Conservation (phyloP, 306 rosid genomes). For the Herpetospermum pedunculosum region DNA sequence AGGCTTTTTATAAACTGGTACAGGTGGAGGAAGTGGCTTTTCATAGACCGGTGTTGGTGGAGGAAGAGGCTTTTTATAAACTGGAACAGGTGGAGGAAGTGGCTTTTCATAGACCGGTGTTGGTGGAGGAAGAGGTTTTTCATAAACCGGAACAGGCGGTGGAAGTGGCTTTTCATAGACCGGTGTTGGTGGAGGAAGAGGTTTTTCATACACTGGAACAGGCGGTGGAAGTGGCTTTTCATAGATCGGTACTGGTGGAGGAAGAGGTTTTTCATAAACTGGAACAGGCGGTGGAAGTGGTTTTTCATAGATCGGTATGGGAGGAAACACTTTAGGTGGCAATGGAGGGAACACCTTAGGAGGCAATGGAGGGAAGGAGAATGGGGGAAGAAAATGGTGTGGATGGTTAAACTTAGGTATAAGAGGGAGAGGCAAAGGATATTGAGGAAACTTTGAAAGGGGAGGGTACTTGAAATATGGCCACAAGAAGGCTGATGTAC, state of each 20-base stretch:
- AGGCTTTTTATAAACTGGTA: conserved; percentile 10
- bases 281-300: conserved; percentile 5
- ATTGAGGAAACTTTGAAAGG: conserved; percentile 21
- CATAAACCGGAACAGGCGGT: neutral
- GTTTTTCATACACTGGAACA: neutral
- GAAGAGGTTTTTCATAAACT: conserved; percentile 10
- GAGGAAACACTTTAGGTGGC: conserved; percentile 19
- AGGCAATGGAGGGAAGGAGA: conserved; percentile 12
- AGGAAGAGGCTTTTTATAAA: neutral
- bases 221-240: conserved; percentile 5
- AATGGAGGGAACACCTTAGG: conserved; percentile 12
- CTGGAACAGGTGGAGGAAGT: neutral
- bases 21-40: conserved; percentile 6
- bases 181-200: conserved; percentile 10
- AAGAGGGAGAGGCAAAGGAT: neutral
- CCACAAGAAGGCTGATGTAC: conserved; percentile 60
- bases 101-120: neutral
- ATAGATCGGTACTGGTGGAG: neutral
- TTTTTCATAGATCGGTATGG: neutral
- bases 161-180: conserved; percentile 4
- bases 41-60: neutral
- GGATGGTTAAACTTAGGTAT: conserved; percentile 6
- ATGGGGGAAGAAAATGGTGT: conserved; percentile 8
- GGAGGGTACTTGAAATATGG: conserved; percentile 31
- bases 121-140: conserved; percentile 12